Base-by-base conservation (phyloP, 768 basidiomycete species). In the Inosperma sp. region DNA sequence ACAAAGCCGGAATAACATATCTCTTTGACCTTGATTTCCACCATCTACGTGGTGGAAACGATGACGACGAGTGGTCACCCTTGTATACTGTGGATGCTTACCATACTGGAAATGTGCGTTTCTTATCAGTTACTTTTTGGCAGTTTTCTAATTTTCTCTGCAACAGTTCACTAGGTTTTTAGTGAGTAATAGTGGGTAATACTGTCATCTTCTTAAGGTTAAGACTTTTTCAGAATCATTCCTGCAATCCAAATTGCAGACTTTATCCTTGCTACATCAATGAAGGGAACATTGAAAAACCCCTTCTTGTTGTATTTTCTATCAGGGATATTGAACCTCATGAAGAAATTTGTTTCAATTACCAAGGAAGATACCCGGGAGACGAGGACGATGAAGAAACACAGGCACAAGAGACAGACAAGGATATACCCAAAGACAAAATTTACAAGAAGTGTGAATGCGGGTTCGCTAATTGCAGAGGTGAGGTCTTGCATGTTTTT, bases 161-260 rank as follows among this genome's bases (percentile, higher is more conserved):
- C 10, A 53, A 9, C 57, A 94, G 92, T 93, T 93, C 66, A 93
- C 93, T n/a, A 80, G 93, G 26, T 95, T 89, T 60, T 67, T 94
- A 58, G 92, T 89, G 62, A 60, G 80, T 72, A 19, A n/a, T 30
- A 27, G 19, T 27, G 4, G 19, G 21, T 26, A 27, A 13, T 22
- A 47, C n/a, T 23, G 14, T n/a, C n/a, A 41, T 45, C 52, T 42
- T 40, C 37, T 17, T 19, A 39, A 58, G 13, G 2, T 16, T 5
- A 33, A 13, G 8, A 13, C 9, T 22, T 25, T 14, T 23, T 2
- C 52, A 93, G 91, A 96, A 95, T 56, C 92, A 96, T 57, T 91
- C 87, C 14, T 95, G 93, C 59, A 84, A 91, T 50, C 93, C 93
- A 0, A 96, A 95, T 62, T 83, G 85, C 56, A 63, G 63, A 5